Percentiles rank a stretch among this genome's conserved stretches.
Conservation (phyloP, 805 yeast genomes). For the Ogataea ganodermae region DNA sequence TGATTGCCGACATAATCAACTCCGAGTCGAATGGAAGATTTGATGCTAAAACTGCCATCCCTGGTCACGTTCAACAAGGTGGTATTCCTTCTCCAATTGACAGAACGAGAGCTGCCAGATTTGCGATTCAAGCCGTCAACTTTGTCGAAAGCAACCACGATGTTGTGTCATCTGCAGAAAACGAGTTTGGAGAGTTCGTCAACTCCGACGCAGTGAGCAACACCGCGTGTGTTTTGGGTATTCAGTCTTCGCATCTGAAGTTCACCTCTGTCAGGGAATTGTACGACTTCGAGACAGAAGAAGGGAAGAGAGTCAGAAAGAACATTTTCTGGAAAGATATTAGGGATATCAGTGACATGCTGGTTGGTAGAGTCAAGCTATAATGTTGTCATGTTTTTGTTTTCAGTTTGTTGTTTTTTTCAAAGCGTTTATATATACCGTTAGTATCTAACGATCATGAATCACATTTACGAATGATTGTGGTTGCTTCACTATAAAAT, state of each 20-base stretch:
- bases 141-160: constrained; percentile 54
- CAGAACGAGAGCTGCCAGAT: constrained; percentile 71
- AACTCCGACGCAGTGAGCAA: constrained; percentile 34
- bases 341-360: constrained; percentile 77
- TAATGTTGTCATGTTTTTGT: constrained; percentile 1
- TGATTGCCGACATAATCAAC: constrained; percentile 68
- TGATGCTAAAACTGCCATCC: constrained; percentile 78
- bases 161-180: constrained; percentile 20
- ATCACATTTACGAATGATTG: too few relatives aligned
- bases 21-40: constrained; percentile 65
- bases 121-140: constrained; percentile 67
- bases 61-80: constrained; percentile 89
- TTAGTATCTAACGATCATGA: not conserved
- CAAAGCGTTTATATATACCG: not conserved
- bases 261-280: constrained; percentile 74
- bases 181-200: constrained; percentile 35
- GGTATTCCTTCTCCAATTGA: constrained; percentile 76
- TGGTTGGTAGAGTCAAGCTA: constrained; percentile 67
- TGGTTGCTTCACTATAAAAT: too few relatives aligned
- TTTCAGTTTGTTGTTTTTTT: not conserved
- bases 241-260: constrained; percentile 71
- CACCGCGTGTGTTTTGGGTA: constrained; percentile 84
- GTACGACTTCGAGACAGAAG: constrained; percentile 85
- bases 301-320: constrained; percentile 83
- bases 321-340: constrained; percentile 77